These are phyloP conservation scores for Lachnellula willkommii DNA, from an alignment of 2,329 filamentous ascomycete genomes.

Conservation along the genomic window DNA sequence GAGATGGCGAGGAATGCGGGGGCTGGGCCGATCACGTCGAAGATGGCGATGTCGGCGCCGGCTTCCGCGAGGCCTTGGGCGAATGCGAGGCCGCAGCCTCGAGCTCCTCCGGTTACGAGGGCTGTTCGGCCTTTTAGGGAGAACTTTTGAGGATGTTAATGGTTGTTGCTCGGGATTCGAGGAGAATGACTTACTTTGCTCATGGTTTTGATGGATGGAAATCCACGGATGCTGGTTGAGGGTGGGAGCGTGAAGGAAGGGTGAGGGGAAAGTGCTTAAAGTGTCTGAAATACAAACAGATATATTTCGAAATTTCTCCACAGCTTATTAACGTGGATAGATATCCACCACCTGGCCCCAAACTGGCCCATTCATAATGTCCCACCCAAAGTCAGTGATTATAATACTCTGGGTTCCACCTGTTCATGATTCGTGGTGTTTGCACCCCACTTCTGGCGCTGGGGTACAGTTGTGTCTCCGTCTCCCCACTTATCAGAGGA, in stretches of 20 bases:
- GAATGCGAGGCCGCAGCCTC: conserved; percentile 41
- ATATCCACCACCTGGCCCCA: too few relatives aligned
- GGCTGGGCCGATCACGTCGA: conserved; percentile 40
- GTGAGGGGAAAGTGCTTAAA: too few relatives aligned
- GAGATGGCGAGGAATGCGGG: conserved; percentile 37
- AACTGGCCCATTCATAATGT: too few relatives aligned
- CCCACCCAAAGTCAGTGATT: too few relatives aligned
- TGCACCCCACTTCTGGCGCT: too few relatives aligned
- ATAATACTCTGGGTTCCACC: too few relatives aligned
- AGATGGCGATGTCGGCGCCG: conserved; percentile 40
- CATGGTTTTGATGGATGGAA: not conserved
- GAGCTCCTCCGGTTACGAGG: conserved; percentile 42
- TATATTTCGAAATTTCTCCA: too few relatives aligned
- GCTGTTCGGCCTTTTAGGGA: conserved; percentile 42
- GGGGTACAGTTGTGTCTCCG: not conserved
- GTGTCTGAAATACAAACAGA: too few relatives aligned
- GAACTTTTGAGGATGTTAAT: conserved; percentile 30
- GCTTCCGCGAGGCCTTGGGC: conserved; percentile 41
- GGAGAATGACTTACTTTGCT: not conserved
- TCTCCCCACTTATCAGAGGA: not conserved
- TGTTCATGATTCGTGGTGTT: too few relatives aligned
- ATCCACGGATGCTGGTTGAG: not conserved
- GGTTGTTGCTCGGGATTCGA: not conserved
- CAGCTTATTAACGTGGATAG: too few relatives aligned
- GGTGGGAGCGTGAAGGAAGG: not conserved